Base-by-base conservation (phyloP, 352 stramenopile genomes). In the Globisporangium canariense region DNA sequence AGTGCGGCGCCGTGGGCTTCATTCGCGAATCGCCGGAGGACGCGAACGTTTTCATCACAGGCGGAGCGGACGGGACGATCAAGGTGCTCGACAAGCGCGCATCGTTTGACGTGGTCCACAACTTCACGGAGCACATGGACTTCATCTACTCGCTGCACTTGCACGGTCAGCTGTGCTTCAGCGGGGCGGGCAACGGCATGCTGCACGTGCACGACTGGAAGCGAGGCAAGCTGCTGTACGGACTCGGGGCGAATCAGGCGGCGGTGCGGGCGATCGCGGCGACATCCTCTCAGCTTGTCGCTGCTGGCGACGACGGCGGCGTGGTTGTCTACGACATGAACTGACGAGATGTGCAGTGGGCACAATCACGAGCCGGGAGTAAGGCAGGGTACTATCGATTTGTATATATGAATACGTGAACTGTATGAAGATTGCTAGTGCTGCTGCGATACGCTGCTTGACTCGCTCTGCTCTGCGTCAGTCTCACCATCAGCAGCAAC, bases 101-200 rank as follows among this genome's bases (percentile, higher is more conserved):
- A 52, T 76, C 63, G 9, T 90, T 79, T 58, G 66, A 66, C 20
- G 63, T 79, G 18, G 53, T 84, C 22, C 73, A 80, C 67, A 79
- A 74, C 58, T 92, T 90, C 57, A 76, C 72, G 0, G 78, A 95
- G 62, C 89, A 97, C 68, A 71, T 85, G 71, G 89, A 94, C 65
- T 97, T 96, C 65, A 93, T 96, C 65, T 97, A 97, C 74, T 88
- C 85, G 34, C 53, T 97, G 8, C 68, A 89, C 10, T 36, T 94
- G 32, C 69, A 76, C 25, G 73, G 71, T 5, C 73, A 91, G 56
- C 63, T 94, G 11, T 93, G 88, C 60, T 89, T 96, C 18, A 93
- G 79, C 50, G 89, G 89, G 11, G 87, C 79, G 6, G 89, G 89
- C 52, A 89, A 93, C 52, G 89, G 89, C 25, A 93, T 91, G 79